A percentile compares a stretch with the other conserved stretches of the same genome.
These are phyloP conservation scores for Diaporthe velutina DNA, from an alignment of 2,329 filamentous ascomycete genomes.

Conservation along the genomic window DNA sequence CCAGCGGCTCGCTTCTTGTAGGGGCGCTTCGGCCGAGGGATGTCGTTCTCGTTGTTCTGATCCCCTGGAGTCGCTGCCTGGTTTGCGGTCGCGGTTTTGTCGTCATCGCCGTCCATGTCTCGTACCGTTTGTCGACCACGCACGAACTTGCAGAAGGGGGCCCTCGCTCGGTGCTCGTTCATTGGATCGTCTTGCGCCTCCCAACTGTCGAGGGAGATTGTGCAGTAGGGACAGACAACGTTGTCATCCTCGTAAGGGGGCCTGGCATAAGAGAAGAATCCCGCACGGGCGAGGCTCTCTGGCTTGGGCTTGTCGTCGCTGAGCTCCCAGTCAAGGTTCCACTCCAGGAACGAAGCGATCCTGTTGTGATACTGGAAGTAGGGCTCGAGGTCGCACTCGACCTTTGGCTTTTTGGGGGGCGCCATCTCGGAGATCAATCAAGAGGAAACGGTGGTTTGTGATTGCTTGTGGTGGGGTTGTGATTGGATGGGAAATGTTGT, in stretches of 20 bases:
- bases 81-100: no score
- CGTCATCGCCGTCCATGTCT: neutral
- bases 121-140: neutral
- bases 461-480: neutral
- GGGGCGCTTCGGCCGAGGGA: neutral
- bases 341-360: slow-evolving; percentile 33
- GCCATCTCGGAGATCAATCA: neutral
- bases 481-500: neutral
- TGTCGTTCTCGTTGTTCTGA: neutral
- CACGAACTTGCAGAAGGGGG: slow-evolving; percentile 11
- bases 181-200: slow-evolving; percentile 11
- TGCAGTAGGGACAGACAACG: slow-evolving; percentile 25
- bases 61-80: neutral
- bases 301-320: slow-evolving; percentile 19
- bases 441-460: neutral
- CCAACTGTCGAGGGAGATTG: slow-evolving; percentile 3
- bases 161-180: neutral
- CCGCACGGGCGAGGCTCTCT: slow-evolving; percentile 26
- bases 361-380: slow-evolving; percentile 36
- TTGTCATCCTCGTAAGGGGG: neutral
- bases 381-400: neutral
- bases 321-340: slow-evolving; percentile 20
- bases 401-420: neutral
- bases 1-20: neutral
- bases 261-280: slow-evolving; percentile 11